A percentile compares a stretch with the other conserved stretches of the same genome.
These are phyloP conservation scores for Rhodotorula kratochvilovae DNA, from an alignment of 768 basidiomycete species.

Conservation along the genomic window DNA sequence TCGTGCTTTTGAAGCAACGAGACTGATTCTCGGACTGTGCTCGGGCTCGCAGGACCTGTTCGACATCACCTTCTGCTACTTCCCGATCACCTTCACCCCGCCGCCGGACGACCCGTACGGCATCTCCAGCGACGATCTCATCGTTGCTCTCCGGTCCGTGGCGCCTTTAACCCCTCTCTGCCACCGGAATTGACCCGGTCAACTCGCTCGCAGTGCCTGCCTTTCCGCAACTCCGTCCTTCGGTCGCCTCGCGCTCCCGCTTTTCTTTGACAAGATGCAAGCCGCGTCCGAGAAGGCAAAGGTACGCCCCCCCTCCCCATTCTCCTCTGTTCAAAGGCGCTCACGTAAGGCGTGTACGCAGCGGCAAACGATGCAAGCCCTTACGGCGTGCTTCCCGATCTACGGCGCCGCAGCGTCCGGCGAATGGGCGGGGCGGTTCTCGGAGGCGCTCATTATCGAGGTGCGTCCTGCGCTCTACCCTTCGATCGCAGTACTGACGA, in stretches of 20 bases:
- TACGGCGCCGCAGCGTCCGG: constrained; percentile 67
- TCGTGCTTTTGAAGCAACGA: background rate
- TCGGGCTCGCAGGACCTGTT: constrained; percentile 69
- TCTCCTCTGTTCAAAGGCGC: background rate
- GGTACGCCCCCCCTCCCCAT: constrained; percentile 51
- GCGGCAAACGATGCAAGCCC: constrained; percentile 78
- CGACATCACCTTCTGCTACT: constrained; percentile 95
- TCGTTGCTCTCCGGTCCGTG: constrained; percentile 58
- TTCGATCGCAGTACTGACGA: background rate
- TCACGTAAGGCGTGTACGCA: constrained; percentile 45
- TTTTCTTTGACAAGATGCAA: constrained; percentile 86
- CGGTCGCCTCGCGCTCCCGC: constrained; percentile 73
- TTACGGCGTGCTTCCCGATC: constrained; percentile 71
- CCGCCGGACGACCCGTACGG: constrained; percentile 91
- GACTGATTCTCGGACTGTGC: background rate
- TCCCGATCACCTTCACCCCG: constrained; percentile 93
- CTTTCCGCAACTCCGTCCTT: constrained; percentile 74
- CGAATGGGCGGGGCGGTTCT: constrained; percentile 68
- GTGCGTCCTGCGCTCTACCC: constrained; percentile 49
- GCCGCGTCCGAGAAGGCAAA: constrained; percentile 77
- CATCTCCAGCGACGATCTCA: constrained; percentile 82
- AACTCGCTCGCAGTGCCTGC: constrained; percentile 55
- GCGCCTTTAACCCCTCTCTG: background rate
- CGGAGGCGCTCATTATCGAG: constrained; percentile 87
- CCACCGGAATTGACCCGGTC: background rate